Base-by-base conservation (phyloP, 192 early-diverging fungal genomes). In the Linnemannia hyalina region DNA sequence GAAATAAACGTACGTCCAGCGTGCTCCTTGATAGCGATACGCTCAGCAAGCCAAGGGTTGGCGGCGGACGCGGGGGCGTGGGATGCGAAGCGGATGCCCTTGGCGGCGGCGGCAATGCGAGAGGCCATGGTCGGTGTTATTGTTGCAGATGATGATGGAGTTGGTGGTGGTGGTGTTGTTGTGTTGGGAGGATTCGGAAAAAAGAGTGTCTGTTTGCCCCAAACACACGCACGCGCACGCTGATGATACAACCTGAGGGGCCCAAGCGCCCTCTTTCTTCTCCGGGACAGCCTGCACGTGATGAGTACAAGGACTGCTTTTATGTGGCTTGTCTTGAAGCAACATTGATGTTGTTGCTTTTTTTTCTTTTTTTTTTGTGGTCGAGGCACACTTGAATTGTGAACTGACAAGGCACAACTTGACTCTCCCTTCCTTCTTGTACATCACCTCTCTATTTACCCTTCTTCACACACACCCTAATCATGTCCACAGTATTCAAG, bases 401-500 rank as follows among this genome's bases (percentile, higher is more conserved):
- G n/a, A 23, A 57, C 29, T 15, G 13, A 32, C 9, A 15, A 15
- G 6, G 26, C 8, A 29, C n/a, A 65, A 29, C 60, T 29, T 26
- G 55, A 23, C 26, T 29, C 57, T 32, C 29, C 26, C 4, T 29
- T 38, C 10, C 23, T 29, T 75, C 49, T 36, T 73, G 41, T 18
- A 52, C 75, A 63, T 76, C 75, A 76, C 54, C n/a, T 55, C 65
- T 49, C 40, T 38, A 40, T 76, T 46, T 29, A 65, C 54, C 41
- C 54, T 52, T 38, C 38, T 16, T 38, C 26, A 40, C 69, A 49
- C 68, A 68, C 63, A 57, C 29, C 38, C n/a, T n/a, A 5, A 82
- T 26, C 49, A 85, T 85, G 83, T 74, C 83, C 22, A 85, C 83
- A 11, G 83, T 85, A 20, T 85, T 77, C 71, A 85, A 85, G 46